Conservation (phyloP, 2,329 filamentous ascomycete species). For the Fusarium agapanthi region DNA sequence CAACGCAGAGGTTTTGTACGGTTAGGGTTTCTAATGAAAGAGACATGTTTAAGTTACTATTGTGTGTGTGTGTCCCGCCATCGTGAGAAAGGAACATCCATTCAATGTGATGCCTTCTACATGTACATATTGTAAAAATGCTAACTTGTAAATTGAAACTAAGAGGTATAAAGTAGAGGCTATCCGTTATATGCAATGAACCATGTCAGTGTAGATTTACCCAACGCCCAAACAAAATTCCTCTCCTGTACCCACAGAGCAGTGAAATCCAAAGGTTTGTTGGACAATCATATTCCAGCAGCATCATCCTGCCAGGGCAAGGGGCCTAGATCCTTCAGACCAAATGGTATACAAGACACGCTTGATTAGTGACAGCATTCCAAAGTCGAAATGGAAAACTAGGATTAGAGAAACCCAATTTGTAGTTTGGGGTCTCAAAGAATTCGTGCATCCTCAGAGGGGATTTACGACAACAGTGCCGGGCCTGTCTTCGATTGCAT, state of each 20-base stretch:
- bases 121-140: background rate
- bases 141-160: slow-evolving; percentile 10
- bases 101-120: background rate
- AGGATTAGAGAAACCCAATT: background rate
- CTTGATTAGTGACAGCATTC: background rate
- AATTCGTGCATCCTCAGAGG: slow-evolving; percentile 1
- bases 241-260: background rate
- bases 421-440: background rate
- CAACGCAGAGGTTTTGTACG: slow-evolving; percentile 48
- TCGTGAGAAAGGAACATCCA: background rate
- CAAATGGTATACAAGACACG: background rate
- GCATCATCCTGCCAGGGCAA: background rate
- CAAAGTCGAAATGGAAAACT: background rate
- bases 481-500: slow-evolving; percentile 46
- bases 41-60: slow-evolving; percentile 39
- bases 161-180: background rate
- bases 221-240: slow-evolving; percentile 16
- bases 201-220: background rate
- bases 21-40: slow-evolving; percentile 49
- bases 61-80: background rate
- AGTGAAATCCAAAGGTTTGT: background rate
- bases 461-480: slow-evolving; percentile 30
- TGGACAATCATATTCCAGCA: background rate
- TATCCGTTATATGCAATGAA: background rate
- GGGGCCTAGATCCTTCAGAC: background rate